These are phyloP conservation scores for Nothomitra cinnamomea DNA, from an alignment of 2,329 filamentous ascomycete genomes.

Conservation along the genomic window DNA sequence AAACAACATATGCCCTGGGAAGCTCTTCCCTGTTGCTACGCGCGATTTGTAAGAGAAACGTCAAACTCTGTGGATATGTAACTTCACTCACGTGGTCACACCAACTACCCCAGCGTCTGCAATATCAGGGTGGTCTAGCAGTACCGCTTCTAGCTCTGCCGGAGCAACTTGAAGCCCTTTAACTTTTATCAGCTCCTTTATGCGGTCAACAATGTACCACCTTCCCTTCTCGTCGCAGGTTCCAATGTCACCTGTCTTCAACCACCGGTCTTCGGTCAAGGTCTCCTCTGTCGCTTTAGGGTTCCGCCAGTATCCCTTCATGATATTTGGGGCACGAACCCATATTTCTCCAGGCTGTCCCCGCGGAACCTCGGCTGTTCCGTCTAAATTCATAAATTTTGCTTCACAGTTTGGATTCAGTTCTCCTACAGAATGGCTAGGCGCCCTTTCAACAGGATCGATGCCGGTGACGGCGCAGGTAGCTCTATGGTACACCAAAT, in stretches of 20 bases:
- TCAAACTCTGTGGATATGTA: background rate
- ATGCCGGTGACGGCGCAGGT: slow-evolving; percentile 56
- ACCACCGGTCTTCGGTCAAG: slow-evolving; percentile 45
- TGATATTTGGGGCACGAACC: slow-evolving; percentile 53
- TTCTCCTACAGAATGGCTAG: slow-evolving; percentile 38
- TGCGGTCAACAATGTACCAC: slow-evolving; percentile 55
- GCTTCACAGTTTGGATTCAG: slow-evolving; percentile 51
- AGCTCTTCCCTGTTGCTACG: background rate
- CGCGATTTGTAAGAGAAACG: background rate
- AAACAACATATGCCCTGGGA: slow-evolving; percentile 6
- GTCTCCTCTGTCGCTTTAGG: slow-evolving; percentile 48
- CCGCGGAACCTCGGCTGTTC: slow-evolving; percentile 27
- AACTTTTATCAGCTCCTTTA: slow-evolving; percentile 51
- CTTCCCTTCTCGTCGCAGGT: slow-evolving; percentile 38
- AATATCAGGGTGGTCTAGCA: slow-evolving; percentile 34
- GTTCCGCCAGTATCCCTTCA: slow-evolving; percentile 63
- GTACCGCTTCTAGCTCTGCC: slow-evolving; percentile 36
- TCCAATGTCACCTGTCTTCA: slow-evolving; percentile 55
- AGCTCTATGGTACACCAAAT: slow-evolving; percentile 18
- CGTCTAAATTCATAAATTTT: slow-evolving; percentile 46
- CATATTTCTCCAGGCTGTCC: slow-evolving; percentile 52
- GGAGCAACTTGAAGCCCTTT: slow-evolving; percentile 45
- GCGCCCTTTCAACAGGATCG: slow-evolving; percentile 34
- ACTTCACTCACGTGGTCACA: slow-evolving; percentile 26
- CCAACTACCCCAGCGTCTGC: slow-evolving; percentile 39